Evolutionary conservation across 2,329 filamentous ascomycete genomes (phyloP), one percentile per base, ranked within the genome.

Genomic region (Penicillium psychrosexuale): DNA sequence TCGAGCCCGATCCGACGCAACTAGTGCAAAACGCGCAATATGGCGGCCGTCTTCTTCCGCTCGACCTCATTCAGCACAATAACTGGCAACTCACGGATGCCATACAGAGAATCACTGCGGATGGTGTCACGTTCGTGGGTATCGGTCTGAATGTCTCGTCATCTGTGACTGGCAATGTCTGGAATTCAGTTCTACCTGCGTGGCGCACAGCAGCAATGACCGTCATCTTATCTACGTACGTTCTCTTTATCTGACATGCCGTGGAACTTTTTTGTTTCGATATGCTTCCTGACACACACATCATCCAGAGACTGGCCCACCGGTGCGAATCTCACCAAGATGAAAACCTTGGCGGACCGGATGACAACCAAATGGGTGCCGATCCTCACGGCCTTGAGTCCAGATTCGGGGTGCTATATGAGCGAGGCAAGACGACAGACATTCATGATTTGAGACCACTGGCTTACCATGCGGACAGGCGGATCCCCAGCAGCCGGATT

Each of bases 41-140:
- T 22, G 51, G 47, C 8, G 43, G 55, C 31, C 47, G 51, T 39
- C 51, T 57, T 31, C 31, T 57, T 24, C 55, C 51, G 12, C 44
- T 44, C 13, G 31, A 44, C 5, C 15, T 55, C 19, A 45, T 57
- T 17, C 24, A 51, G 24, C 15, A 27, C 1, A 33, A 42, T 24
- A 51, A 51, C 19, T 17, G 43, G 17, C 27, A 51, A 5, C 36
- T 57, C 9, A 57, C 55, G 1, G 36, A 55, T 37, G 33, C 55
- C 1, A 36, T 50, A 31, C 38, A 40, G n/a, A 47, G 5, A 19
- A 17, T 55, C 4, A 33, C 51, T 5, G 28, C 19, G n/a, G 33
- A 55, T 5, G 51, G 47, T 2, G 55, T 24, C 2, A 45, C 36
- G 1, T 55, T 57, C 24, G 51, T 45, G 11, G 38, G 38, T 27